A percentile compares a stretch with the other conserved stretches of the same genome.
These are phyloP conservation scores for Coemansia interrupta DNA, from an alignment of 192 early-diverging fungal species.

Conservation along the genomic window DNA sequence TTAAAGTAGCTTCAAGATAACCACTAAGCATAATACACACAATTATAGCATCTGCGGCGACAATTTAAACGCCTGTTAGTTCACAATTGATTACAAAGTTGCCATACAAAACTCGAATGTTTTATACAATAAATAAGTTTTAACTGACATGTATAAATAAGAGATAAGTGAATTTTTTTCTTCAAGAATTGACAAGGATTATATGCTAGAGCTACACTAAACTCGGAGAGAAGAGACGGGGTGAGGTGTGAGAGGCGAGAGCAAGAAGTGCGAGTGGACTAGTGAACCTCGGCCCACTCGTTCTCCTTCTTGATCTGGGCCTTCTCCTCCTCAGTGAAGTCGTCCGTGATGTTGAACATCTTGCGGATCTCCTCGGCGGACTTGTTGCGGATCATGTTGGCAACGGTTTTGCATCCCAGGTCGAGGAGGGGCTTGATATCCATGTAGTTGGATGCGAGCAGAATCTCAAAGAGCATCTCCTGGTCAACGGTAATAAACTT, in stretches of 20 bases:
- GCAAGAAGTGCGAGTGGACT: slow-evolving; percentile 3
- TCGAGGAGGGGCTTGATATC: slow-evolving; percentile 97
- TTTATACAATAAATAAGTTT: no score
- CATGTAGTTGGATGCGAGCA: slow-evolving; percentile 83
- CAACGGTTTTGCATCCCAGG: slow-evolving; percentile 96
- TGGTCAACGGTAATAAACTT: slow-evolving; percentile 76
- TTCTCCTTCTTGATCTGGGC: slow-evolving; percentile 86
- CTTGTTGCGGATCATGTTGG: slow-evolving; percentile 97
- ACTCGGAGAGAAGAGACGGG: slow-evolving; percentile 7
- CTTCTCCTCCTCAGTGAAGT: slow-evolving; percentile 95
- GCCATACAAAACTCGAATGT: no score
- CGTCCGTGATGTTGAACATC: slow-evolving; percentile 94
- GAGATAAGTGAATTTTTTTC: no score
- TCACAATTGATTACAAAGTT: no score
- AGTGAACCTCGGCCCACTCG: slow-evolving; percentile 66
- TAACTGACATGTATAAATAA: no score
- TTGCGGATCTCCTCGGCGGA: slow-evolving; percentile 88
- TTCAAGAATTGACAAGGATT: no score
- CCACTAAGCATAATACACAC: no score
- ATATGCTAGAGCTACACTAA: no score
- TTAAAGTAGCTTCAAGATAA: no score
- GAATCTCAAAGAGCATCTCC: slow-evolving; percentile 78
- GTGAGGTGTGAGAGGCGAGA: background rate
- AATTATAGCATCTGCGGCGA: no score
- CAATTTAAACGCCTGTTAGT: no score